phyloP scores from a whole-genome alignment of 768 basidiomycete genomes.

The Psilocybe subaeruginosa region DNA sequence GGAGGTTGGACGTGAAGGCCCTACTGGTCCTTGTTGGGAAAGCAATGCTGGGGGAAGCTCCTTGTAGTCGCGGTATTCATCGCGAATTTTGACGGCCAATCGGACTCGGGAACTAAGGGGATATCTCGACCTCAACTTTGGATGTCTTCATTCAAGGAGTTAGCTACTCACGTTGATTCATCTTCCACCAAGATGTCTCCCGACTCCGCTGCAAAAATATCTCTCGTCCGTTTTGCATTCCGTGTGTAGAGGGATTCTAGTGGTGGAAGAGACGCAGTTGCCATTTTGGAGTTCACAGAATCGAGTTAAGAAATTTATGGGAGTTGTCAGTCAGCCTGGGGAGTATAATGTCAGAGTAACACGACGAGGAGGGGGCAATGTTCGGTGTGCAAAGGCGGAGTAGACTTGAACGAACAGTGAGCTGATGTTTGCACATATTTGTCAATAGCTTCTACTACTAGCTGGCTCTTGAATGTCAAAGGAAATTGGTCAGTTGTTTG shows the following conservation, averaged over 20 bases:
- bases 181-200: constrained; percentile 67
- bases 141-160: not conserved
- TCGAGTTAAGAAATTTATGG: too few relatives aligned
- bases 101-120: constrained; percentile 63
- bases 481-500: not conserved
- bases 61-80: constrained; percentile 89
- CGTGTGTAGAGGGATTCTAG: constrained; percentile 65
- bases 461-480: not conserved
- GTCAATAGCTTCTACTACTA: constrained; percentile 10
- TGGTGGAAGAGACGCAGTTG: constrained; percentile 60
- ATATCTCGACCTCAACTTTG: not conserved
- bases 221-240: constrained; percentile 73
- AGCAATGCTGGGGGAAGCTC: constrained; percentile 81
- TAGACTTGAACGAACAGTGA: constrained; percentile 1
- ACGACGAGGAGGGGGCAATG: not conserved
- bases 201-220: constrained; percentile 67
- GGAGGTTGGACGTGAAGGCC: constrained; percentile 67
- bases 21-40: constrained; percentile 80
- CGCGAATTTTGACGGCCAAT: constrained; percentile 82
- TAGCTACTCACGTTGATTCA: constrained; percentile 62
- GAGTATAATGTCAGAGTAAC: not conserved
- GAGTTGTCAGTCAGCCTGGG: too few relatives aligned
- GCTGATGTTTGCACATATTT: constrained; percentile 22
- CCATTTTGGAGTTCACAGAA: constrained; percentile 2
- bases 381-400: not conserved